These are phyloP conservation scores for Capsella bursapastoris DNA, from an alignment of 345 rosid genomes.

Conservation along the genomic window DNA sequence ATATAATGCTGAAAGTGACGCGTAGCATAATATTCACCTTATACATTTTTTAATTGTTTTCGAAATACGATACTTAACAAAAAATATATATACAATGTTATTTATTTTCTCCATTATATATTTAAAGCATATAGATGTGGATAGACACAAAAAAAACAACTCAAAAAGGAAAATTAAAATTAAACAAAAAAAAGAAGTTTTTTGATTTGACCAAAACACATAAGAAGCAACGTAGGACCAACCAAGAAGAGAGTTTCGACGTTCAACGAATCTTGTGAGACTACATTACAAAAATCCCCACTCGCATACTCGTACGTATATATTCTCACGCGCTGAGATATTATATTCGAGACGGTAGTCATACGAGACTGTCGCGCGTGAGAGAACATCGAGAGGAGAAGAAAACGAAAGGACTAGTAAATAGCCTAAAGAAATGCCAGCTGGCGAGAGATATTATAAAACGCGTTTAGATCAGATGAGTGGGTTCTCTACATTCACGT, in stretches of 20 bases:
- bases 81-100: not conserved
- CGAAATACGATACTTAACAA: not conserved
- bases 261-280: constrained; percentile 39
- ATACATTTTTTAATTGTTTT: not conserved
- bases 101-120: not conserved
- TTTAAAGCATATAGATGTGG: constrained; percentile 29
- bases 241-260: constrained; percentile 16
- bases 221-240: constrained; percentile 18
- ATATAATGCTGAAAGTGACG: not conserved
- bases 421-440: constrained; percentile 19
- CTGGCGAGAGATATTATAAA: constrained; percentile 16
- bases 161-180: not conserved
- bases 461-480: constrained; percentile 11
- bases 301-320: not conserved
- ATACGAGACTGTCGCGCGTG: constrained; percentile 42
- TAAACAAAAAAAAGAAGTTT: not conserved
- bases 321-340: not conserved
- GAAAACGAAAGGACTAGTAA: constrained; percentile 34
- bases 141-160: constrained; percentile 24
- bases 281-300: not conserved
- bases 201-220: constrained; percentile 16
- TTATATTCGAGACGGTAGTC: constrained; percentile 21
- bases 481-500: constrained; percentile 33
- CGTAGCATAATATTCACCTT: constrained; percentile 4
- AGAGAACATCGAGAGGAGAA: constrained; percentile 17